Percentiles rank a stretch among this genome's conserved stretches.
phyloP scores from a whole-genome alignment of 2,329 filamentous ascomycete species.

The Chrysoporthe puriensis region DNA sequence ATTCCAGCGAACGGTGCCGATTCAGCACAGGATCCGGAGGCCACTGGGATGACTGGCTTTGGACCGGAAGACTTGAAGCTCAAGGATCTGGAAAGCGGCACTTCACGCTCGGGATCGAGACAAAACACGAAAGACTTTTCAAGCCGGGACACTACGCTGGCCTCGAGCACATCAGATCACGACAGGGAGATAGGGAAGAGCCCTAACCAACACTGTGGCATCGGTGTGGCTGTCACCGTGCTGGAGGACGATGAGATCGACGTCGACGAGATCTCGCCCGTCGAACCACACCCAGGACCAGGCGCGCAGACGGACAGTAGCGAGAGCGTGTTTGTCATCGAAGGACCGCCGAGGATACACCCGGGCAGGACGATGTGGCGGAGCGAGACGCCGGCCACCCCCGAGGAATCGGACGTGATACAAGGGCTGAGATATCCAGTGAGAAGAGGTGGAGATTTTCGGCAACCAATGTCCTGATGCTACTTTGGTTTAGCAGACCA shows the following conservation, averaged over 20 bases:
- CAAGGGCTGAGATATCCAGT: slow-evolving; percentile 28
- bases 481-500: no score
- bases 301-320: slow-evolving; percentile 34
- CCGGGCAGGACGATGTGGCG: slow-evolving; percentile 18
- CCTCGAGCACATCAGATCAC: slow-evolving; percentile 7
- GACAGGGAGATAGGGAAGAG: slow-evolving; percentile 2
- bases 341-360: slow-evolving; percentile 35
- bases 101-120: slow-evolving; percentile 12
- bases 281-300: background rate
- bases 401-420: slow-evolving; percentile 31
- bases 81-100: slow-evolving; percentile 39
- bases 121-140: slow-evolving; percentile 12
- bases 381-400: slow-evolving; percentile 34
- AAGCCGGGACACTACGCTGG: slow-evolving; percentile 13
- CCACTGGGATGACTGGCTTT: slow-evolving; percentile 38
- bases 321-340: slow-evolving; percentile 42
- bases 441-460: background rate
- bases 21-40: background rate
- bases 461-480: background rate
- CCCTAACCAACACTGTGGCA: slow-evolving; percentile 1
- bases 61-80: slow-evolving; percentile 45
- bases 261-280: slow-evolving; percentile 27
- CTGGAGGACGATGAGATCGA: slow-evolving; percentile 29
- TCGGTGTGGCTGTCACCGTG: slow-evolving; percentile 25
- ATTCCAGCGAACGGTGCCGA: slow-evolving; percentile 14